phyloP scores from a whole-genome alignment of 1,284 basidiomycete genomes.

The Gomphus bonarii region DNA sequence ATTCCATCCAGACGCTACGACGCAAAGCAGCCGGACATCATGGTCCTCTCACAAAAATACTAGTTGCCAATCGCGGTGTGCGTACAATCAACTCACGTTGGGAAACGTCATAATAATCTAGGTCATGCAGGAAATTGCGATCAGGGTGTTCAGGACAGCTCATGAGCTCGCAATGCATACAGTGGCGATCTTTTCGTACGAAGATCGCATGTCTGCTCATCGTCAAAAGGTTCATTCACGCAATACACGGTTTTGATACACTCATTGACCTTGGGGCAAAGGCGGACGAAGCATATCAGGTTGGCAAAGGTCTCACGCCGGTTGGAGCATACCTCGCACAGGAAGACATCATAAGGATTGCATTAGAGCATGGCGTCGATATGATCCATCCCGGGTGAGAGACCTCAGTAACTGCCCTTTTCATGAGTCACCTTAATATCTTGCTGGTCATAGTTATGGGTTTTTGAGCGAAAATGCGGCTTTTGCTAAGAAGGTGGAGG shows the following conservation, averaged over 20 bases:
- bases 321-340: conserved; percentile 96
- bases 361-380: conserved; percentile 94
- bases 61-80: conserved; percentile 94
- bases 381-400: conserved; percentile 97
- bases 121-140: conserved; percentile 83
- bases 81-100: conserved; percentile 21
- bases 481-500: conserved; percentile 95
- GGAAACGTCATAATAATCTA: conserved; percentile 5
- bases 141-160: conserved; percentile 96
- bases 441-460: conserved; percentile 59
- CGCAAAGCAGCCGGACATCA: conserved; percentile 86
- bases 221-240: conserved; percentile 80
- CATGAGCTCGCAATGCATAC: conserved; percentile 99
- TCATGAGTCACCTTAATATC: not conserved
- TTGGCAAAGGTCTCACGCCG: conserved; percentile 91
- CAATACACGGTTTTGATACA: not conserved
- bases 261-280: conserved; percentile 21
- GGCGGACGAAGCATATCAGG: conserved; percentile 98
- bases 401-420: conserved; percentile 8
- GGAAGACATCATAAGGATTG: conserved; percentile 93
- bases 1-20: conserved; percentile 85
- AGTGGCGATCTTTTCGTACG: conserved; percentile 95
- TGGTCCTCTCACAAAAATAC: conserved; percentile 86
- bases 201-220: conserved; percentile 95
- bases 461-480: conserved; percentile 96